Evolutionary conservation across 306 rosid genomes (phyloP).

Genomic region (Quercus aquifolioides): DNA sequence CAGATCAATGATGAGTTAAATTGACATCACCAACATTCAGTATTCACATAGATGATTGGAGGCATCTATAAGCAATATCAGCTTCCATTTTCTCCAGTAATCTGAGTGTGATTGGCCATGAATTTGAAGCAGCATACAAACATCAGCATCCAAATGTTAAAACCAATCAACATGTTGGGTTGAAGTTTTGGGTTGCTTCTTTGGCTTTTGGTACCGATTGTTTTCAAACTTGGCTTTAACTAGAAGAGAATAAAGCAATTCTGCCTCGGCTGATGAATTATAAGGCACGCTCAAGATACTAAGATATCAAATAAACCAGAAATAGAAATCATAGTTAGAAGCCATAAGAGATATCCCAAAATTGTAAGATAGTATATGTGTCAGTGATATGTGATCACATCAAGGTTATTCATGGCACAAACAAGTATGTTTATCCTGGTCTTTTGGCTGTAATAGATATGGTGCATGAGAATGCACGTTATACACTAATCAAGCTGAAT

Average conservation of each 20-base stretch:
- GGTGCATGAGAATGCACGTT: neutral
- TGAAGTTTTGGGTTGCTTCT: slow-evolving; percentile 70
- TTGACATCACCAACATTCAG: too few species aligned
- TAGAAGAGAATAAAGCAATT: slow-evolving; percentile 70
- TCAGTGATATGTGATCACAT: neutral
- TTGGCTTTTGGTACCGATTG: slow-evolving; percentile 73
- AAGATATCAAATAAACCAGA: slow-evolving; percentile 29
- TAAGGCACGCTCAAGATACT: slow-evolving; percentile 61
- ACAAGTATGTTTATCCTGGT: neutral
- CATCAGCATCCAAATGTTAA: slow-evolving; percentile 25
- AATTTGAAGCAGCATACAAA: neutral
- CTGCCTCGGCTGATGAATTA: slow-evolving; percentile 74
- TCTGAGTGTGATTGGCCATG: neutral
- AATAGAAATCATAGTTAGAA: neutral
- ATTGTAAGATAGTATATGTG: neutral
- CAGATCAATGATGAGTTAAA: too few species aligned
- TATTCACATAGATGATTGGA: too few species aligned
- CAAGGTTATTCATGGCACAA: neutral
- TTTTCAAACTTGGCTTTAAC: slow-evolving; percentile 82
- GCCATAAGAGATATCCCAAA: neutral
- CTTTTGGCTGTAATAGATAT: neutral
- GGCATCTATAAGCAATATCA: neutral
- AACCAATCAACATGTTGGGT: slow-evolving; percentile 73
- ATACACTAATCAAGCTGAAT: neutral
- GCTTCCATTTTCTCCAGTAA: neutral